Evolutionary conservation across 2,329 filamentous ascomycete genomes (phyloP), one percentile per base, ranked within the genome.

Genomic region (Xylaria sp.): DNA sequence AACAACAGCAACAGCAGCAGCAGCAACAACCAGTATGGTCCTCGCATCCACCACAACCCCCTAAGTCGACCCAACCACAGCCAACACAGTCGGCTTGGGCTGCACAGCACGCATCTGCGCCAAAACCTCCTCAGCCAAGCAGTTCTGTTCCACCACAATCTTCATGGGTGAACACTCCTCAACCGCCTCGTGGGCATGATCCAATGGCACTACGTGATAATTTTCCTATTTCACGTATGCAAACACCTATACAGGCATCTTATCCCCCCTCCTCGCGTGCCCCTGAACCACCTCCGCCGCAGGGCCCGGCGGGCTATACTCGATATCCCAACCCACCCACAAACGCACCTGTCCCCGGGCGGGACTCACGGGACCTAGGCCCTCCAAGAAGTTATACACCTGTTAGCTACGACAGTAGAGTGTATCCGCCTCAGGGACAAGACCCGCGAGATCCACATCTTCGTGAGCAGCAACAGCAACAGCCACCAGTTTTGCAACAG

Each of bases 371-470:
- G 49, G 83, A 85, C 65, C 79, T 83, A 10, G 77, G 80, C 20
- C 79, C 80, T 1, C 76, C 77, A 0, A 80, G 83, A 22, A 84
- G 81, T 71, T 85, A 82, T 71, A 84, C 83, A 1, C 82, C 83
- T 2, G 79, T 78, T 11, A 70, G 72, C 1, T 85, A 84, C 61
- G 83, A 85, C 31, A 68, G 64, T 6, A 77, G 83, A 17, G 79
- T 78, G 6, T 83, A 82, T 58, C 77, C 78, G 11, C 75, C 77
- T 2, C 76, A 74, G n/a, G 75, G 76, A 22, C 73, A 66, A 67
- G 77, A 75, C 55, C 61, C 72, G 20, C 77, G 80, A n/a, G 81
- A 82, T 62, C 77, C 73, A 17, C 75, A 81, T 17, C 70, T 78
- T 15, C 75, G 79, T 50, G 80, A 82, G 62, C 79, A 79, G 33